Evolutionary conservation across 129 eudicot genomes (phyloP).

Genomic region (Flaveria ramosissima): DNA sequence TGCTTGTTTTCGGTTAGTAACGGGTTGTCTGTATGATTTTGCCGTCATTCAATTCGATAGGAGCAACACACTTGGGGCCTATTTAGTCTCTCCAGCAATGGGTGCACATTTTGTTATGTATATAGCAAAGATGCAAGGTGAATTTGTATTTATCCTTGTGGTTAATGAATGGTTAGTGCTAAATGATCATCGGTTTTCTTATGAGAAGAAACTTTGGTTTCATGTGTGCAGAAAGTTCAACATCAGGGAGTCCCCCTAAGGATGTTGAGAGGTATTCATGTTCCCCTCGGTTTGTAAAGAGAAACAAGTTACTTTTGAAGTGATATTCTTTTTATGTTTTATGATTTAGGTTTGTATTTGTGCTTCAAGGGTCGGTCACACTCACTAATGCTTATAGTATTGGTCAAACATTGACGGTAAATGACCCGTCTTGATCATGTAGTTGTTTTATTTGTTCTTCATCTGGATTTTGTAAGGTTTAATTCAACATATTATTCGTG

Average conservation of each 20-base stretch:
- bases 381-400: slow-evolving; percentile 53
- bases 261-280: slow-evolving; percentile 72
- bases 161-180: neutral
- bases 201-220: slow-evolving; percentile 13
- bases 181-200: neutral
- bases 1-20: neutral
- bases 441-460: neutral
- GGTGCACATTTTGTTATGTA: slow-evolving; percentile 95
- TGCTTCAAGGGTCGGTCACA: slow-evolving; percentile 66
- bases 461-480: slow-evolving; percentile 9
- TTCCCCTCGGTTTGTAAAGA: neutral
- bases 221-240: slow-evolving; percentile 66
- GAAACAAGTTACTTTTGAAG: slow-evolving; percentile 8
- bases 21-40: neutral
- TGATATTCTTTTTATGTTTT: slow-evolving; percentile 19
- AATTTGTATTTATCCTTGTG: neutral
- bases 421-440: slow-evolving; percentile 18
- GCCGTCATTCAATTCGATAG: slow-evolving; percentile 33
- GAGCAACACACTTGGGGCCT: slow-evolving; percentile 80
- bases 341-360: slow-evolving; percentile 71
- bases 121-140: slow-evolving; percentile 95
- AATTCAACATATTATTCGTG: neutral
- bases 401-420: slow-evolving; percentile 59
- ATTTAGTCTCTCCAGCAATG: slow-evolving; percentile 83
- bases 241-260: slow-evolving; percentile 64